phyloP scores from a whole-genome alignment of 2,329 filamentous ascomycete species.

The Penicillium sp. region DNA sequence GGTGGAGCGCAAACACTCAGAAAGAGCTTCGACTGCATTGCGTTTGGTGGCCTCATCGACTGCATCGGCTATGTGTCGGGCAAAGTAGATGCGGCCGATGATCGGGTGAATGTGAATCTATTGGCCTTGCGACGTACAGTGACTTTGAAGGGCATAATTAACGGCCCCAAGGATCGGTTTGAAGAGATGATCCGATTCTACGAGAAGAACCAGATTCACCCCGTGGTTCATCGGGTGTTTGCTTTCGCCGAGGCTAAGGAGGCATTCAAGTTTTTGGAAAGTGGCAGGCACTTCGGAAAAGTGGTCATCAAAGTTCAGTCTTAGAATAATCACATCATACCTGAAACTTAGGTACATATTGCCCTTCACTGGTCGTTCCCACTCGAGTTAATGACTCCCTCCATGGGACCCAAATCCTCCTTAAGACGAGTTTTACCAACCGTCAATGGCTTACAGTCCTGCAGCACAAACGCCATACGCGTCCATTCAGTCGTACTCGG shows the following conservation, averaged over 20 bases:
- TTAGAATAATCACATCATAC: background rate
- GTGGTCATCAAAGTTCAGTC: slow-evolving; percentile 49
- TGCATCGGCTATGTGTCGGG: slow-evolving; percentile 51
- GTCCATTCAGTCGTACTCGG: slow-evolving; percentile 49
- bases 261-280: slow-evolving; percentile 55
- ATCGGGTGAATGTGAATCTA: slow-evolving; percentile 61
- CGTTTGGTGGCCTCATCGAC: slow-evolving; percentile 48
- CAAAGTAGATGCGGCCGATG: slow-evolving; percentile 56
- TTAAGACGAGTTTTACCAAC: slow-evolving; percentile 23
- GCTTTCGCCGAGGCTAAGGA: slow-evolving; percentile 52
- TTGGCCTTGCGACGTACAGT: slow-evolving; percentile 52
- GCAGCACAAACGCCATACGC: slow-evolving; percentile 44
- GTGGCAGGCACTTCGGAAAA: slow-evolving; percentile 57
- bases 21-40: slow-evolving; percentile 48
- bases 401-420: slow-evolving; percentile 26
- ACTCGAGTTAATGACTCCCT: slow-evolving; percentile 14
- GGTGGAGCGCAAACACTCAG: slow-evolving; percentile 53
- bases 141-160: slow-evolving; percentile 60
- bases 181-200: slow-evolving; percentile 41
- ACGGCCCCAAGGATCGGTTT: slow-evolving; percentile 59
- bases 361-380: slow-evolving; percentile 12
- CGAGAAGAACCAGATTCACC: slow-evolving; percentile 33
- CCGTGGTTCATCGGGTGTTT: slow-evolving; percentile 57
- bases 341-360: background rate
- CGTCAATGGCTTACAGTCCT: slow-evolving; percentile 26